Base-by-base conservation (phyloP, 148 eudicot genomes). In the Silene conica region DNA sequence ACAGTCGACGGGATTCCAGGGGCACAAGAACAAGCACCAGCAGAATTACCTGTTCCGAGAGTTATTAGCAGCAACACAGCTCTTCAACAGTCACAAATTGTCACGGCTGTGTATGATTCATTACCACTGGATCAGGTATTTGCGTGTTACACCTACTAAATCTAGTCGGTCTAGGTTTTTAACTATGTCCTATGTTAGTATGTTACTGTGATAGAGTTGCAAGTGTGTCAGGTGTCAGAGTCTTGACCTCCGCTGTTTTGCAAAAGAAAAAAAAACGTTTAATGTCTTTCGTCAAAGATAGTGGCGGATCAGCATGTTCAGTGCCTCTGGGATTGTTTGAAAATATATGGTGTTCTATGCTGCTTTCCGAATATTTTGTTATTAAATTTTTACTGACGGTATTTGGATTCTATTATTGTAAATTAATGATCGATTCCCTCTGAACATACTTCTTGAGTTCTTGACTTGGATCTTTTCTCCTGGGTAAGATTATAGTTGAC, bases 81-180 rank as follows among this genome's bases (percentile, higher is more conserved):
- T 11, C 12, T 38, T 7, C 46, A 61, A 46, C 75, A 74, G 41
- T 26, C 82, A 26, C 71, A 70, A 70, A 19, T 65, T 34, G 71
- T 45, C 61, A 22, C 45, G 1, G 41, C 16, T 19, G 14, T 56
- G 4, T 50, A 56, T 50, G 19, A 18, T 54, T 69, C 66, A 20
- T 25, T 73, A 70, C 38, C 48, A 14, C 13, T 64, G 43, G 74
- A 70, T 26, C 78, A 74, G 82, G 82, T 79, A 74, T 38, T 38
- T 38, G 43, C 43, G 43, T 38, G 3, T 7, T 38, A 38, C 43
- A 38, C 8, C 3, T 38, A 7, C 16, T 67, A 18, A 19, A 12
- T 61, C 19, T 9, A 21, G 6, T 46, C 50, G 60, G 16, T n/a
- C 2, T 12, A n/a, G 8, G 43, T 50, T 38, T 38, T 38, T 38